Percentiles rank a stretch among this genome's conserved stretches.
Evolutionary conservation across 257 asterid species (phyloP).

Genomic region (Haberlea rhodopensis): DNA sequence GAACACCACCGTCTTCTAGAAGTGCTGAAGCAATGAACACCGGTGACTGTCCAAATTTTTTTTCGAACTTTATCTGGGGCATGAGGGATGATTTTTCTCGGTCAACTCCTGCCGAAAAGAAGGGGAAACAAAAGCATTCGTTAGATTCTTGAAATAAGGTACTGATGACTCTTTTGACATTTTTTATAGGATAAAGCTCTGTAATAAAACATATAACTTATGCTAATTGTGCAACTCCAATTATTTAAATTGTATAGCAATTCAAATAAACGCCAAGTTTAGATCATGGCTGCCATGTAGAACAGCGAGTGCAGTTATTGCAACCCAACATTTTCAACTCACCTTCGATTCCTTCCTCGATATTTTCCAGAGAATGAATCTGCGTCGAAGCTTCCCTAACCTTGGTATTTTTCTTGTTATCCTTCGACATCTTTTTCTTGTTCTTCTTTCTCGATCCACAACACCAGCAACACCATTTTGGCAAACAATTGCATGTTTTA

Average conservation of each 20-base stretch:
- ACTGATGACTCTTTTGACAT: neutral
- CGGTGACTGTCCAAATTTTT: constrained; percentile 53
- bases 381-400: constrained; percentile 55
- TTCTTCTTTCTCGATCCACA: constrained; percentile 35
- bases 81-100: constrained; percentile 30
- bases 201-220: no score
- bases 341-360: constrained; percentile 58
- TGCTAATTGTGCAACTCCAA: neutral
- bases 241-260: no score
- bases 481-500: constrained; percentile 59
- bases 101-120: constrained; percentile 32
- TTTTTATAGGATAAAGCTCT: neutral
- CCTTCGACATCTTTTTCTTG: constrained; percentile 46
- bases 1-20: constrained; percentile 43
- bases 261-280: neutral
- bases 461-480: constrained; percentile 51
- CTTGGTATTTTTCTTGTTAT: constrained; percentile 41
- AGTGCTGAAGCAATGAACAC: constrained; percentile 51
- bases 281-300: neutral
- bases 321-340: neutral
- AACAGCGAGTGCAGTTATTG: neutral
- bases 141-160: neutral
- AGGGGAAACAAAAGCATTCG: neutral
- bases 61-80: constrained; percentile 41
- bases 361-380: constrained; percentile 60